Evolutionary conservation across 2,329 filamentous ascomycete genomes (phyloP).

Genomic region (Trichoderma lentiforme): DNA sequence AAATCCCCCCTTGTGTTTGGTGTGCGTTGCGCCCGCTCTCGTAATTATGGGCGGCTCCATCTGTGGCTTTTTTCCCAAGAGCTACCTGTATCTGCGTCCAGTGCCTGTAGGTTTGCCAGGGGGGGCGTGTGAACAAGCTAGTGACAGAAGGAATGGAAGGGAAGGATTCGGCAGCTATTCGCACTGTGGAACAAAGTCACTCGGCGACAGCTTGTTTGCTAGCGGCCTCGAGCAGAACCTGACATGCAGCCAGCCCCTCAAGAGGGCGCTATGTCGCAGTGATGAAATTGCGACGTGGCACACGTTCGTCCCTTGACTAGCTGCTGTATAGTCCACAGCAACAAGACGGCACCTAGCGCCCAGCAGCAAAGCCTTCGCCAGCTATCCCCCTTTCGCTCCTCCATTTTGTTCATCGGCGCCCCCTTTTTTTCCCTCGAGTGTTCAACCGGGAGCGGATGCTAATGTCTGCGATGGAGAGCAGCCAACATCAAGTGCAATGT

Average conservation of each 20-base stretch:
- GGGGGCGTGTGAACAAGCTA: constrained; percentile 3
- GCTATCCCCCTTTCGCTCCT: neutral
- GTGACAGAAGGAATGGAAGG: neutral
- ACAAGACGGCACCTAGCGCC: neutral
- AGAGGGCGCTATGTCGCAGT: constrained; percentile 11
- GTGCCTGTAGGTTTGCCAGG: neutral
- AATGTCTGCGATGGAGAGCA: neutral
- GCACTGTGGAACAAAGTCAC: constrained; percentile 18
- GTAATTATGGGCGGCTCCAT: constrained; percentile 9
- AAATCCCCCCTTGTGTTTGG: neutral
- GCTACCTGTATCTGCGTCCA: neutral
- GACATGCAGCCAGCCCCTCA: constrained; percentile 18
- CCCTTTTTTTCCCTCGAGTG: neutral
- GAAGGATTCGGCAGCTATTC: neutral
- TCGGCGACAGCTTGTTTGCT: constrained; percentile 11
- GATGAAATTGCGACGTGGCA: constrained; percentile 21
- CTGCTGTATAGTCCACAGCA: constrained; percentile 1
- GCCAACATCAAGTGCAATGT: neutral
- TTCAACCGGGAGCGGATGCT: neutral
- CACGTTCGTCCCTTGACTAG: constrained; percentile 14
- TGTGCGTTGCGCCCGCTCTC: constrained; percentile 8
- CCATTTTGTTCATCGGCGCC: neutral
- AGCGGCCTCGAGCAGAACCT: constrained; percentile 11
- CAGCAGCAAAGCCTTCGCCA: neutral
- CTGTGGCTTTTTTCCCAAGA: neutral